phyloP scores from a whole-genome alignment of 805 yeast species.

The Ogataea saltuana region DNA sequence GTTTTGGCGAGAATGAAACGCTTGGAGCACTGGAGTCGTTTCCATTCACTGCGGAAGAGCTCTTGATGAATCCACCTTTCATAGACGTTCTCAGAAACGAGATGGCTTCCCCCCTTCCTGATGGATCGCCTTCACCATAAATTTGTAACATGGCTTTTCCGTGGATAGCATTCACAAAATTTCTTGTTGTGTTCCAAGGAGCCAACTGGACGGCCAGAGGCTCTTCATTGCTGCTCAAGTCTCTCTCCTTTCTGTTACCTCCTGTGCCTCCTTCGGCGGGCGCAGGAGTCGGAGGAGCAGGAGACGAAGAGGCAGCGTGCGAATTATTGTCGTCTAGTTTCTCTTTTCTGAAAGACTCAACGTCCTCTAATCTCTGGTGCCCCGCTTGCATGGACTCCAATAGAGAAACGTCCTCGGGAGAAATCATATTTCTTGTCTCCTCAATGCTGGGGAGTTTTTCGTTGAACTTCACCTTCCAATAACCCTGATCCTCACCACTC shows the following conservation, averaged over 20 bases:
- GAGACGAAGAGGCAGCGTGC: too few species aligned
- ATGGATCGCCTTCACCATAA: slow-evolving; percentile 93
- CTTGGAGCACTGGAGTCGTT: slow-evolving; percentile 17
- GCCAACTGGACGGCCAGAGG: slow-evolving; percentile 82
- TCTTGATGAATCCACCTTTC: slow-evolving; percentile 79
- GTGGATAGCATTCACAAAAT: slow-evolving; percentile 90
- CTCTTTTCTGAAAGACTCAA: slow-evolving; percentile 52
- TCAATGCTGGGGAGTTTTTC: slow-evolving; percentile 73
- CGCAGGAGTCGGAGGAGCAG: slow-evolving; percentile 8
- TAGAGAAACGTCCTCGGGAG: slow-evolving; percentile 87
- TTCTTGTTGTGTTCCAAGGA: slow-evolving; percentile 92
- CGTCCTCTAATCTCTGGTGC: slow-evolving; percentile 84
- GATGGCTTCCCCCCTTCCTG: slow-evolving; percentile 86
- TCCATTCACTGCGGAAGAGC: slow-evolving; percentile 18
- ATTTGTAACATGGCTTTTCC: slow-evolving; percentile 96
- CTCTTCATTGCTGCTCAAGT: slow-evolving; percentile 47
- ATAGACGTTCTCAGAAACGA: slow-evolving; percentile 88
- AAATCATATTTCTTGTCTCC: slow-evolving; percentile 74
- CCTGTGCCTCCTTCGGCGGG: slow-evolving; percentile 8
- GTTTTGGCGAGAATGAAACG: slow-evolving; percentile 19
- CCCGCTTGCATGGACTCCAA: slow-evolving; percentile 93
- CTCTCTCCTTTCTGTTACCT: slow-evolving; percentile 26
- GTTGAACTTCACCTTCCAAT: slow-evolving; percentile 82
- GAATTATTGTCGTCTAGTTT: slow-evolving; percentile 34
- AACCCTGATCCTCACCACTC: slow-evolving; percentile 91